These are phyloP conservation scores for Cichorium intybus DNA, from an alignment of 140 eudicot genomes.

Conservation along the genomic window DNA sequence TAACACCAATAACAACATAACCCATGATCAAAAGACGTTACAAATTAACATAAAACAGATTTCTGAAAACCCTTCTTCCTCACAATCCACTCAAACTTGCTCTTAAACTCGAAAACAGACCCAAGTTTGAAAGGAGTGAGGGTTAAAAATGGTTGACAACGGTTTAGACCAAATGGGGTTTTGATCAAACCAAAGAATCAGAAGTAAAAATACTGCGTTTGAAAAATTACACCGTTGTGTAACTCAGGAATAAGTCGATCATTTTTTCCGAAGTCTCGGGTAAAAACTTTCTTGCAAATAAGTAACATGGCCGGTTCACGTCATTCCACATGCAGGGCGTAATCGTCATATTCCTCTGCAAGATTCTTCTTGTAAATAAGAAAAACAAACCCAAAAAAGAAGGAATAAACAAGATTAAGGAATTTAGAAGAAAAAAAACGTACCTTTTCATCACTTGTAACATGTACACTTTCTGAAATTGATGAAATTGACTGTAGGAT, in stretches of 20 bases:
- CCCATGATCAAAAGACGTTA: background rate
- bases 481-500: constrained; percentile 73
- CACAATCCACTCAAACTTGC: constrained; percentile 36
- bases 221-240: constrained; percentile 46
- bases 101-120: constrained; percentile 10
- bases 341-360: constrained; percentile 54
- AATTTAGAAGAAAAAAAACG: constrained; percentile 3
- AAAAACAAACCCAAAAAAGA: background rate
- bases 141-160: background rate
- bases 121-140: constrained; percentile 41
- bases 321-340: constrained; percentile 89
- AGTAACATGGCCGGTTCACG: constrained; percentile 68
- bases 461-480: constrained; percentile 66
- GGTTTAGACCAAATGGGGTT: constrained; percentile 16
- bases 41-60: constrained; percentile 12
- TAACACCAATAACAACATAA: background rate
- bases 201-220: constrained; percentile 10
- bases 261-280: constrained; percentile 64
- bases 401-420: background rate
- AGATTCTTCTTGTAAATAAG: background rate
- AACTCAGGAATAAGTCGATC: constrained; percentile 59
- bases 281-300: constrained; percentile 81
- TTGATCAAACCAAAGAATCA: constrained; percentile 55
- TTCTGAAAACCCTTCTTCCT: constrained; percentile 29
- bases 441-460: constrained; percentile 71